Conservation (phyloP, 805 yeast genomes). For the Starmerella potacharoeniae region DNA sequence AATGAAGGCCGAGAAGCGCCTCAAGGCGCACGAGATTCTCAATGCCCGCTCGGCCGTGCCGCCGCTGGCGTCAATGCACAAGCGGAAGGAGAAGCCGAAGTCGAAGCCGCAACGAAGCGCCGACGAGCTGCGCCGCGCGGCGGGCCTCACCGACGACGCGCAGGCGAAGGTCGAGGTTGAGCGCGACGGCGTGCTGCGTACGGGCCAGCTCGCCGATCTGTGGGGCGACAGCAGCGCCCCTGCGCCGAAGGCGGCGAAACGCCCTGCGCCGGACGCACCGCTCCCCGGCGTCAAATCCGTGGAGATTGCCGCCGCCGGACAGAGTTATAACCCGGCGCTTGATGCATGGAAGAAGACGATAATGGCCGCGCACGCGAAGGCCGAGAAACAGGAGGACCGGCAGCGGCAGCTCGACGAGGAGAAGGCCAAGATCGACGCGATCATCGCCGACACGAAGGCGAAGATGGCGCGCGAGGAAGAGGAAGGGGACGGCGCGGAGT, state of each 20-base stretch:
- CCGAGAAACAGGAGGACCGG: constrained; percentile 55
- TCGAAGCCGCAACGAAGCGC: constrained; percentile 21
- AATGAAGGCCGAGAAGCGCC: constrained; percentile 34
- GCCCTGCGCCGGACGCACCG: constrained; percentile 20
- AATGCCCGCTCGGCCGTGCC: constrained; percentile 68
- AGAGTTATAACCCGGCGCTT: constrained; percentile 82
- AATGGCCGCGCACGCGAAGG: constrained; percentile 51
- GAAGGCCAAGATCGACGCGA: constrained; percentile 47
- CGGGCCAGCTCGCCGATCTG: constrained; percentile 44
- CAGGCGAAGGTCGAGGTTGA: constrained; percentile 30
- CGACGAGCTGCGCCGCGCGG: constrained; percentile 12
- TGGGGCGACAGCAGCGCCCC: constrained; percentile 42
- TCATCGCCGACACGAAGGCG: constrained; percentile 27
- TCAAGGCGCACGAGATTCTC: constrained; percentile 60
- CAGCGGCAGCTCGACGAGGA: constrained; percentile 52
- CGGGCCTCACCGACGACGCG: constrained; percentile 9
- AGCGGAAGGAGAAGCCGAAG: constrained; percentile 25
- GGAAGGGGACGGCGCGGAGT: constrained; percentile 25
- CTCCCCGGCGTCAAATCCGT: constrained; percentile 26
- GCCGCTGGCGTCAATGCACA: constrained; percentile 38
- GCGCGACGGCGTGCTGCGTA: constrained; percentile 50
- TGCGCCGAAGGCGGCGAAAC: constrained; percentile 20
- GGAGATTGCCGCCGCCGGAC: constrained; percentile 65
- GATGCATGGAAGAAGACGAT: constrained; percentile 72
- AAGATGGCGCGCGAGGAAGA: constrained; percentile 46